phyloP scores from a whole-genome alignment of 1,284 basidiomycete species.

The Tilletiopsis washingtonensis region DNA sequence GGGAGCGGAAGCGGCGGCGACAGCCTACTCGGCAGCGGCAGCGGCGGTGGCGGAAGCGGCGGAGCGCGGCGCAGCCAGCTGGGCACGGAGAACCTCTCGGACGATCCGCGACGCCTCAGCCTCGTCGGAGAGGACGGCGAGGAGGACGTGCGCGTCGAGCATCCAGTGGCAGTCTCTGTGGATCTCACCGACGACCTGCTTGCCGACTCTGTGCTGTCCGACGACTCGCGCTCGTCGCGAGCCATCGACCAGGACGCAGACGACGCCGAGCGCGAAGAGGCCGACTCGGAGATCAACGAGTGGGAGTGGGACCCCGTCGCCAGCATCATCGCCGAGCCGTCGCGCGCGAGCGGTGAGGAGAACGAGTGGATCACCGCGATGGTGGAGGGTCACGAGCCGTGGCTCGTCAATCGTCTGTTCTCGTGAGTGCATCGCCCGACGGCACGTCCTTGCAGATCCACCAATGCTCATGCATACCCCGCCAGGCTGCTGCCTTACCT shows the following conservation, averaged over 20 bases:
- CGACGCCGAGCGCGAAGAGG: conserved; percentile 30
- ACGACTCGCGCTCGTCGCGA: too few relatives aligned
- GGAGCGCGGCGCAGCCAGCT: too few relatives aligned
- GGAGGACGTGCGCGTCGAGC: not conserved
- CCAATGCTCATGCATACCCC: not conserved
- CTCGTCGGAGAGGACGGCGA: conserved; percentile 7
- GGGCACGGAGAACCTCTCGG: too few relatives aligned
- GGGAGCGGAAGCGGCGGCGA: too few relatives aligned
- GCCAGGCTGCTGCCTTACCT: conserved; percentile 35
- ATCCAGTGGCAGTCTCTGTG: too few relatives aligned
- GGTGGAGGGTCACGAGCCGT: conserved; percentile 63
- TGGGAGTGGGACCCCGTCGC: conserved; percentile 15
- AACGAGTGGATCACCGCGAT: conserved; percentile 72
- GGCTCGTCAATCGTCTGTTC: conserved; percentile 17
- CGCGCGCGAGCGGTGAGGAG: conserved; percentile 65
- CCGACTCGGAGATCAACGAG: conserved; percentile 12
- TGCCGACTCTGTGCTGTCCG: too few relatives aligned
- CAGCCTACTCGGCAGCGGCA: too few relatives aligned
- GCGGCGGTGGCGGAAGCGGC: too few relatives aligned
- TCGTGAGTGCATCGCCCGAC: conserved; percentile 4
- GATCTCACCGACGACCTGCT: too few relatives aligned
- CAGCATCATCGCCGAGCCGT: conserved; percentile 68
- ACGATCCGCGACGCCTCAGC: conserved; percentile 6
- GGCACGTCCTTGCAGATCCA: not conserved
- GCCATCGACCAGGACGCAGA: conserved; percentile 27